Percentiles rank a stretch among this genome's conserved stretches.
phyloP scores from a whole-genome alignment of 306 rosid species.

The Lablab purpureus region DNA sequence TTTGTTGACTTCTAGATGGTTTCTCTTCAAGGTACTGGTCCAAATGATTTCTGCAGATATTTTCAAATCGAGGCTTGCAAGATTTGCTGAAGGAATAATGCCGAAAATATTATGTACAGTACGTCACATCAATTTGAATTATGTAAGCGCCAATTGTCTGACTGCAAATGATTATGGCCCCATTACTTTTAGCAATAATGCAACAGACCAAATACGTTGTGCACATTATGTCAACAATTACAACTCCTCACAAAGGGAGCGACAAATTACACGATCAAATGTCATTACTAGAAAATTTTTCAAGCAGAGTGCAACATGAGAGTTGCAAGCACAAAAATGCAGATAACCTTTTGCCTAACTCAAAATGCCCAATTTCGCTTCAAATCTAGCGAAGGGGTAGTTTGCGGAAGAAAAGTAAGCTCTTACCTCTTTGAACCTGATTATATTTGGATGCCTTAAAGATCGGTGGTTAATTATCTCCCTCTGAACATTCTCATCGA shows the following conservation, averaged over 20 bases:
- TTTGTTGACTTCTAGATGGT: slow-evolving; percentile 7
- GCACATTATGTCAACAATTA: slow-evolving; percentile 16
- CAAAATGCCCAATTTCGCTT: background rate
- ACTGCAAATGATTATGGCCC: background rate
- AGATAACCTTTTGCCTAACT: slow-evolving; percentile 26
- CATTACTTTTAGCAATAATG: background rate
- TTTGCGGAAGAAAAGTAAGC: slow-evolving; percentile 10
- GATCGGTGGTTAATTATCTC: slow-evolving; percentile 95
- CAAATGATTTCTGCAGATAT: slow-evolving; percentile 29
- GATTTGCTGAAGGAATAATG: background rate
- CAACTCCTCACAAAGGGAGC: background rate
- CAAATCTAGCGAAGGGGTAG: slow-evolving; percentile 2
- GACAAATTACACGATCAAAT: slow-evolving; percentile 7
- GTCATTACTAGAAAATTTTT: slow-evolving; percentile 14
- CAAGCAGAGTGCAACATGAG: slow-evolving; percentile 25
- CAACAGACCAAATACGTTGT: background rate
- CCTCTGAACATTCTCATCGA: slow-evolving; percentile 97
- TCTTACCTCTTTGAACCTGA: slow-evolving; percentile 94
- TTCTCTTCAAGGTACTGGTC: background rate
- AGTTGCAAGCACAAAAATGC: slow-evolving; percentile 18
- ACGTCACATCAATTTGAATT: background rate
- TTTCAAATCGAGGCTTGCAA: slow-evolving; percentile 25
- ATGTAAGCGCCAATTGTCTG: background rate
- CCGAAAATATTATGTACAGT: background rate
- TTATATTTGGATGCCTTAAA: slow-evolving; percentile 92